phyloP scores from a whole-genome alignment of 495 filamentous ascomycete genomes.

The Aspergillus olivimuriae region DNA sequence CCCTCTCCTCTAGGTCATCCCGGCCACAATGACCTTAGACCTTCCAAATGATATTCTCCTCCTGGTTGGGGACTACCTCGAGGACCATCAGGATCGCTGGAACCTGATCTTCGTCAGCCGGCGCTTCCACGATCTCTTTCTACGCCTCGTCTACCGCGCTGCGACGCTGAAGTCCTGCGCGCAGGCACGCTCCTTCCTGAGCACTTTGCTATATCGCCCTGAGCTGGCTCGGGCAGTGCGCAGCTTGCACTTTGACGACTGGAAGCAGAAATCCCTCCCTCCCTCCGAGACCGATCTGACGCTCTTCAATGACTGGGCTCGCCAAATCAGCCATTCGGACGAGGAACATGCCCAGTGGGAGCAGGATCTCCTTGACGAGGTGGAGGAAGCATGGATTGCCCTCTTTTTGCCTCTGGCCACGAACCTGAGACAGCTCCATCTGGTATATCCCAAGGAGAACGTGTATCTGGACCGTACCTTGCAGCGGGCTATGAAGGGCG shows the following conservation, averaged over 20 bases:
- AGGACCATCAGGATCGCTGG: slow-evolving; percentile 22
- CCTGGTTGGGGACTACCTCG: slow-evolving; percentile 24
- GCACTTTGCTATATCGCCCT: slow-evolving; percentile 15
- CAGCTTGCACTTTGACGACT: slow-evolving; percentile 18
- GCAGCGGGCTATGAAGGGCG: slow-evolving; percentile 14
- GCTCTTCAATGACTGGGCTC: slow-evolving; percentile 9
- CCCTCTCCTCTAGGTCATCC: no score
- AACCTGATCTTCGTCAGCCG: slow-evolving; percentile 27
- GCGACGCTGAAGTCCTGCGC: slow-evolving; percentile 15
- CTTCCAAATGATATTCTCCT: slow-evolving; percentile 29
- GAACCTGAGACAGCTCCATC: slow-evolving; percentile 21
- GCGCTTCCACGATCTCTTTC: slow-evolving; percentile 27
- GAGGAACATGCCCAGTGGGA: slow-evolving; percentile 22
- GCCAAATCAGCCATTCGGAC: slow-evolving; percentile 11
- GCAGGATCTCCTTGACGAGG: slow-evolving; percentile 16
- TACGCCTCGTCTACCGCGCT: slow-evolving; percentile 19
- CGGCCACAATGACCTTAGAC: slow-evolving; percentile 1
- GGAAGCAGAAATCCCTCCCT: slow-evolving; percentile 6
- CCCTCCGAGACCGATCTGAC: slow-evolving; percentile 5
- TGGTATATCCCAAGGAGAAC: slow-evolving; percentile 17
- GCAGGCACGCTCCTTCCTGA: slow-evolving; percentile 18
- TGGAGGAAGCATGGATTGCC: slow-evolving; percentile 27
- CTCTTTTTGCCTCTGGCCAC: slow-evolving; percentile 20
- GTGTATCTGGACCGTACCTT: slow-evolving; percentile 18
- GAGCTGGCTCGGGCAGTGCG: slow-evolving; percentile 22